Percentiles rank a stretch among this genome's conserved stretches.
phyloP scores from a whole-genome alignment of 164 flowering plant genomes.

The Piper betle region DNA sequence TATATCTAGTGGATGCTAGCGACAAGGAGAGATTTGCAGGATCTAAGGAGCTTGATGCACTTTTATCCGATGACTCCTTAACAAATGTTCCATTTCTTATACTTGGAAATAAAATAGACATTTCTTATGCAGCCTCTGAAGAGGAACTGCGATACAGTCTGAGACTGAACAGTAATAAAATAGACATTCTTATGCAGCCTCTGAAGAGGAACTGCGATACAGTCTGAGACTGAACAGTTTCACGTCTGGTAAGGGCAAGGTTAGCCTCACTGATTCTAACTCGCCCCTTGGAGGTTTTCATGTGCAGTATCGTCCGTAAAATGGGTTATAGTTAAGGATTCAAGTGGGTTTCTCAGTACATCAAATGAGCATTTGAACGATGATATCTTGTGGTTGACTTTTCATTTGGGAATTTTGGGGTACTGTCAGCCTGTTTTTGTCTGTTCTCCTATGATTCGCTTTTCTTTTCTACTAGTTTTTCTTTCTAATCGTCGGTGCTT shows the following conservation, averaged over 20 bases:
- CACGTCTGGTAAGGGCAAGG: constrained; percentile 66
- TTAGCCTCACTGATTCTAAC: constrained; percentile 32
- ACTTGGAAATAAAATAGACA: constrained; percentile 59
- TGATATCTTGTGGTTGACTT: not conserved
- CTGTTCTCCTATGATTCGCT: not conserved
- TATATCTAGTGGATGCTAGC: constrained; percentile 54
- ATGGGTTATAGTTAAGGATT: constrained; percentile 76
- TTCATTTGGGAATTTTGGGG: not conserved
- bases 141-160: constrained; percentile 46
- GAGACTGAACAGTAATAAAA: constrained; percentile 43
- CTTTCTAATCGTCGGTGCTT: not conserved
- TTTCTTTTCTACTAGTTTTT: too few relatives aligned
- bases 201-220: constrained; percentile 53
- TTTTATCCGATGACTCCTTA: constrained; percentile 51
- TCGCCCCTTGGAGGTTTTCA: constrained; percentile 63
- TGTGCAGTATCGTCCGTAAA: constrained; percentile 77
- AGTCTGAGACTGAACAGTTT: constrained; percentile 44
- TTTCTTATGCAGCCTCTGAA: constrained; percentile 57
- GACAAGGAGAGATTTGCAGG: constrained; percentile 69
- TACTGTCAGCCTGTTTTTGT: not conserved
- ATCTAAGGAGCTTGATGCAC: constrained; percentile 61
- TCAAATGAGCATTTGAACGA: constrained; percentile 22
- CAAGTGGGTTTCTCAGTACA: constrained; percentile 67
- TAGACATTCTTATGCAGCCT: constrained; percentile 55
- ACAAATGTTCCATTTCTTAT: constrained; percentile 54